phyloP scores from a whole-genome alignment of 108 stramenopile species.

The Skeletonema tropicum region DNA sequence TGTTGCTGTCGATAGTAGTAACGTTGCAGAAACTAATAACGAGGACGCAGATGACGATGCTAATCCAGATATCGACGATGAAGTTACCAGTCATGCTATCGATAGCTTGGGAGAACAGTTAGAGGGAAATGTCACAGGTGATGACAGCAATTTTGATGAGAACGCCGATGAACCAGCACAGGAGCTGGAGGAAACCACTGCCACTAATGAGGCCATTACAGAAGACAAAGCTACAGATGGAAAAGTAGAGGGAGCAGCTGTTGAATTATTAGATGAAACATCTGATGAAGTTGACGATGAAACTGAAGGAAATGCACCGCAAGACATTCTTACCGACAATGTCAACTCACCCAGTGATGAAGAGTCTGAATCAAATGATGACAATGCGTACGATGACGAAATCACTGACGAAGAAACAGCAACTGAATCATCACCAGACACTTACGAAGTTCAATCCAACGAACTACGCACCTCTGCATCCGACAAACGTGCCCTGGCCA shows the following conservation, averaged over 20 bases:
- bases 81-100: too few relatives aligned
- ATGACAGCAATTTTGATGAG: not conserved
- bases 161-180: not conserved
- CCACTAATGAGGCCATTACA: not conserved
- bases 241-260: not conserved
- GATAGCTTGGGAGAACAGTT: too few relatives aligned
- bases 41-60: not conserved
- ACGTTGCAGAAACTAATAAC: constrained; percentile 1
- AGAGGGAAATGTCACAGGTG: too few relatives aligned
- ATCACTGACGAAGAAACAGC: not conserved
- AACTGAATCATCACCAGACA: not conserved
- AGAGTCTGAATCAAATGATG: constrained; percentile 9
- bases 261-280: constrained; percentile 4
- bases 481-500: constrained; percentile 47
- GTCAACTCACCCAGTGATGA: not conserved
- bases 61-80: not conserved
- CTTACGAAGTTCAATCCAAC: constrained; percentile 31
- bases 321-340: not conserved
- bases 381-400: not conserved
- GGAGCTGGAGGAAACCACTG: not conserved
- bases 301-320: not conserved
- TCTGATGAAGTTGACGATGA: constrained; percentile 2
- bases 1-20: not conserved
- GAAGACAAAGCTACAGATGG: not conserved
- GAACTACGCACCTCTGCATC: constrained; percentile 28